Evolutionary conservation across 1,284 basidiomycete genomes (phyloP), one percentile per base, ranked within the genome.

Genomic region (Waitea zeae): DNA sequence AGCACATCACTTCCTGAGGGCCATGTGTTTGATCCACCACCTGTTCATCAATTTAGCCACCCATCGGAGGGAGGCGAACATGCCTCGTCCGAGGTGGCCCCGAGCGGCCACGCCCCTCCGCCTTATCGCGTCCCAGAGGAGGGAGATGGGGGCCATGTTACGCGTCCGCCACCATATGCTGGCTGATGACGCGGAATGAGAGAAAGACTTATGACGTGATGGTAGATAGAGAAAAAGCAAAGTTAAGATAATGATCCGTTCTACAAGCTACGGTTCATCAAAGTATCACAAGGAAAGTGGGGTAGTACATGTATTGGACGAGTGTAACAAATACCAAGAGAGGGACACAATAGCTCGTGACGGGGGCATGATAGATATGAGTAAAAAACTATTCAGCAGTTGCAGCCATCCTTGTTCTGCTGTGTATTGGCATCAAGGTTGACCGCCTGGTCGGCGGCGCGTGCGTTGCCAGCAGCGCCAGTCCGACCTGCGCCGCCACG

Each of bases 401-500:
- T 82, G 62, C 84, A 89, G 29, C 70, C 76, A 43, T 84, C 77
- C 57, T 75, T 82, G 46, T 64, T 59, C 56, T 74, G 76, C 20
- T 60, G 50, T 38, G 65, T 58, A 47, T 67, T 75, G 54, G 79
- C 79, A 40, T 77, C 72, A 42, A 92, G 62, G 49, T 77, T 81
- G 38, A 92, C 82, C 34, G 64, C 69, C 39, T 67, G 65, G 46
- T 67, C 67, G 33, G 57, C 58, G 38, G 62, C 68, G 3, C 62
- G 52, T 35, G 74, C 69, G 43, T 56, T 61, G 20, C 64, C 62
- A n/a, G 63, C 55, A 39, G 63, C 62, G 38, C 72, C 74, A 38
- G 70, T 59, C 50, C 82, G 67, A 41, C 71, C 63, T 38, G 64
- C 52, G 41, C 73, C 65, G n/a, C n/a, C n/a, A 43, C 79, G 66